These are phyloP conservation scores for Cyberlindnera maclurae DNA, from an alignment of 805 yeast species.

Conservation along the genomic window DNA sequence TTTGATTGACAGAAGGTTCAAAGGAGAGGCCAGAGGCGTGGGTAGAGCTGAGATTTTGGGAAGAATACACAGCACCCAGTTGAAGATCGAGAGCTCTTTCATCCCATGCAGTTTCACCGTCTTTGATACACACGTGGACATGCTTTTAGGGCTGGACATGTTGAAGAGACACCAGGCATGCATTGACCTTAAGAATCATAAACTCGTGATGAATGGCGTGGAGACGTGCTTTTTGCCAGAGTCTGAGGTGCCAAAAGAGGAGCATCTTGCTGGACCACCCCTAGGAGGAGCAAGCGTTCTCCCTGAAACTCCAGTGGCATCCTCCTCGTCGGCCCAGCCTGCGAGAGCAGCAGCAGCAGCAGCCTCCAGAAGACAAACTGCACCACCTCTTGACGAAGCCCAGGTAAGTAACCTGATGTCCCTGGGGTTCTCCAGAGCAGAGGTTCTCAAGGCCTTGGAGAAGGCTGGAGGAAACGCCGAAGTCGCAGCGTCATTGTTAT, in stretches of 20 bases:
- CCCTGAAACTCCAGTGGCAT: background rate
- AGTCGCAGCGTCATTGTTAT: constrained; percentile 75
- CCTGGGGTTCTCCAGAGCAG: constrained; percentile 63
- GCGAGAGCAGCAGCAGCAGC: constrained; percentile 19
- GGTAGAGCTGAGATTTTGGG: constrained; percentile 79
- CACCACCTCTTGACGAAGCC: constrained; percentile 23
- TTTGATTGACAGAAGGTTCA: constrained; percentile 71
- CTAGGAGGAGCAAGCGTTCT: background rate
- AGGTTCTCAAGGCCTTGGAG: constrained; percentile 58
- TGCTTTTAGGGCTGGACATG: constrained; percentile 87
- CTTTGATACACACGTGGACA: constrained; percentile 63
- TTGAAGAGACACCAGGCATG: constrained; percentile 79
- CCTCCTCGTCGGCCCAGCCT: constrained; percentile 6
- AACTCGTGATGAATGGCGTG: constrained; percentile 62
- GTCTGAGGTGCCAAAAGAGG: constrained; percentile 48
- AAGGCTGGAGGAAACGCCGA: constrained; percentile 75
- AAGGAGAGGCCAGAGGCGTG: constrained; percentile 85
- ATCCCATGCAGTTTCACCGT: constrained; percentile 67
- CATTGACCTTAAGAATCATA: constrained; percentile 64
- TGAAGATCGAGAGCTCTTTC: constrained; percentile 60
- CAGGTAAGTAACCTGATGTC: constrained; percentile 42
- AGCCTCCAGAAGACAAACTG: constrained; percentile 7
- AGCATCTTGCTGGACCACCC: background rate
- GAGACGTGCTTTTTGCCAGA: constrained; percentile 70
- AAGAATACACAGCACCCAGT: constrained; percentile 80